Base-by-base conservation (phyloP, 257 asterid genomes). In the Solanum sejunctum region DNA sequence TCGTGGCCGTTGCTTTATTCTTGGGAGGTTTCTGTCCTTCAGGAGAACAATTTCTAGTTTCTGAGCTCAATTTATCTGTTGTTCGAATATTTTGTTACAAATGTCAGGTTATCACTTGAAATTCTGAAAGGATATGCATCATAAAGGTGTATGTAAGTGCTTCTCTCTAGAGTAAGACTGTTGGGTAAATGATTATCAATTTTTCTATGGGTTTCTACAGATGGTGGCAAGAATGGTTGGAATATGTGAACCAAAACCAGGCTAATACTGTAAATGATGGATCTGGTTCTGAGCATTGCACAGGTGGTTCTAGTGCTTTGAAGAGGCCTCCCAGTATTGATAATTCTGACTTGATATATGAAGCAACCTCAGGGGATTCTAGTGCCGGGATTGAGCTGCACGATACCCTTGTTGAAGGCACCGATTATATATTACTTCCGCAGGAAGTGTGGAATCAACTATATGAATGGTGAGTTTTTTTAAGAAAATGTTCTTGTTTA, bases 161-260 rank as follows among this genome's bases (percentile, higher is more conserved):
- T 36, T 6, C 23, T 70, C 70, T 18, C 5, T 41, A 4, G 80
- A 18, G 52, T 67, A 13, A 80, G n/a, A 10, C 26, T 11, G 41
- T 47, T 57, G 47, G 56, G 54, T 57, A 45, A 73, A 55, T 70
- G 84, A 60, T 28, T 32, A 41, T 78, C 12, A 54, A 7, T 10
- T 57, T 83, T 82, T 23, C 26, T 52, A 55, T 26, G 28, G 63
- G 71, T 86, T 78, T 87, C 84, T 79, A 28, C 92, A 97, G 99
- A 87, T 97, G 99, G 99, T 97, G 99, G 99, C 99, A 97, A 87
- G 95, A 90, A 84, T 97, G 99, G 99, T 97, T 97, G 51, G 97
- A 90, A 83, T 97, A 95, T 85, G 99, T 93, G 88, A 97, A 90
- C 88, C 98, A 94, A 83, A 91, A 77, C 85, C 97, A 91, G 85